A percentile compares a stretch with the other conserved stretches of the same genome.
Conservation (phyloP, 73 alveolate genomes). For the Paramecium tetraurelia region DNA sequence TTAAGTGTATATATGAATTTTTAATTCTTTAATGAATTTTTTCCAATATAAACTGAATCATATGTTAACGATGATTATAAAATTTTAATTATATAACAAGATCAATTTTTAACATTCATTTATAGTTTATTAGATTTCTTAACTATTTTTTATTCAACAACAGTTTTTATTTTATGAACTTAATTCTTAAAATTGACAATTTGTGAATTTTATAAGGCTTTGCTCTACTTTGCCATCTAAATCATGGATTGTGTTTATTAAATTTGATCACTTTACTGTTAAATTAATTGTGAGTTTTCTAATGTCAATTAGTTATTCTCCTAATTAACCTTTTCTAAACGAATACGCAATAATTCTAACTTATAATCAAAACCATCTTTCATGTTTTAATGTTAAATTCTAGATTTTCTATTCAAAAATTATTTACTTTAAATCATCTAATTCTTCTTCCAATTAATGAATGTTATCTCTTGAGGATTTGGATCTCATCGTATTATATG, state of each 20-base stretch:
- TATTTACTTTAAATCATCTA: background rate
- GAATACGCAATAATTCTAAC: background rate
- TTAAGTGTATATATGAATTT: background rate
- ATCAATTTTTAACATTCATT: background rate
- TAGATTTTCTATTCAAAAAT: background rate
- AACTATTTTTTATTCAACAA: background rate
- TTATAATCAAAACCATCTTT: background rate
- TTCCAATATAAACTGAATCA: background rate
- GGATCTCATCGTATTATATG: background rate
- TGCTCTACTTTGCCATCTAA: background rate
- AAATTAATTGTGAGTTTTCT: background rate
- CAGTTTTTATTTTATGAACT: background rate
- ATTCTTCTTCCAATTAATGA: background rate
- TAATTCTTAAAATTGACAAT: background rate
- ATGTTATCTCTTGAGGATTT: background rate
- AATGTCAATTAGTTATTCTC: background rate
- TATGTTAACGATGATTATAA: background rate
- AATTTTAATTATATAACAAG: background rate
- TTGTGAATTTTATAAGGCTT: background rate
- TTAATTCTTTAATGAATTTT: background rate
- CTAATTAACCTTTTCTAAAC: background rate
- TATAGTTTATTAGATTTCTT: background rate
- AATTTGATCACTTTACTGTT: background rate
- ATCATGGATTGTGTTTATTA: background rate
- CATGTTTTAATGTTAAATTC: background rate